These are phyloP conservation scores for Colletotrichum sojae DNA, from an alignment of 2,329 filamentous ascomycete genomes.

Conservation along the genomic window DNA sequence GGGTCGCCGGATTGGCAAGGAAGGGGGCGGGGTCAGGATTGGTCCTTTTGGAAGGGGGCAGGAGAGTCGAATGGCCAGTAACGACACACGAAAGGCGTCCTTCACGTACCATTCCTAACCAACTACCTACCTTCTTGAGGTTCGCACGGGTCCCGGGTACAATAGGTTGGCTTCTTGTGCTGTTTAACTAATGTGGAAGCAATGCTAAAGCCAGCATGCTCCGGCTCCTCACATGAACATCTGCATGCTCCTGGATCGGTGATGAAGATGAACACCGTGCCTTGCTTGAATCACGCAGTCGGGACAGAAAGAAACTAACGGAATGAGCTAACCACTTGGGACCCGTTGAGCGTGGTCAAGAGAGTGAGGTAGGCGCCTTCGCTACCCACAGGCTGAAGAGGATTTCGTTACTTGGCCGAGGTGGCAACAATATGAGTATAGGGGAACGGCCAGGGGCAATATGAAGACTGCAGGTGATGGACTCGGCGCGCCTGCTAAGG, in stretches of 20 bases:
- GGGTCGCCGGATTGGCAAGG: conserved; percentile 3
- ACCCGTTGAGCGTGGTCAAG: no score
- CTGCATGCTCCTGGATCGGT: neutral
- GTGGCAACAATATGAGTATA: no score
- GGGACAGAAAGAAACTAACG: no score
- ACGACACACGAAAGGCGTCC: conserved; percentile 37
- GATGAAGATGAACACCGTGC: no score
- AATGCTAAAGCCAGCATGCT: conserved; percentile 25
- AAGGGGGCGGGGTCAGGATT: neutral
- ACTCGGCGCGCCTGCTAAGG: no score
- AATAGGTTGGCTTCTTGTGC: conserved; percentile 27
- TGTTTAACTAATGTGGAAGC: conserved; percentile 34
- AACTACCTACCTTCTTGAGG: conserved; percentile 22
- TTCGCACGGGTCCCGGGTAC: conserved; percentile 24
- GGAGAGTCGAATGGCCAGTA: conserved; percentile 9
- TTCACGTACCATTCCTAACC: conserved; percentile 29
- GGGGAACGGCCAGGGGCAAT: no score
- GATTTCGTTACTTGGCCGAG: no score
- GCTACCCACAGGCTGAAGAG: no score
- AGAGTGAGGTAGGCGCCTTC: no score
- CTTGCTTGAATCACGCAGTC: no score
- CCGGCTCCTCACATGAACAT: conserved; percentile 1
- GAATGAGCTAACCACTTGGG: no score
- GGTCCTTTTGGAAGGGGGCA: neutral
- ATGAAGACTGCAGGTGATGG: no score